These are phyloP conservation scores for Nepenthes mirabilis DNA, from an alignment of 148 eudicot genomes.

Conservation along the genomic window DNA sequence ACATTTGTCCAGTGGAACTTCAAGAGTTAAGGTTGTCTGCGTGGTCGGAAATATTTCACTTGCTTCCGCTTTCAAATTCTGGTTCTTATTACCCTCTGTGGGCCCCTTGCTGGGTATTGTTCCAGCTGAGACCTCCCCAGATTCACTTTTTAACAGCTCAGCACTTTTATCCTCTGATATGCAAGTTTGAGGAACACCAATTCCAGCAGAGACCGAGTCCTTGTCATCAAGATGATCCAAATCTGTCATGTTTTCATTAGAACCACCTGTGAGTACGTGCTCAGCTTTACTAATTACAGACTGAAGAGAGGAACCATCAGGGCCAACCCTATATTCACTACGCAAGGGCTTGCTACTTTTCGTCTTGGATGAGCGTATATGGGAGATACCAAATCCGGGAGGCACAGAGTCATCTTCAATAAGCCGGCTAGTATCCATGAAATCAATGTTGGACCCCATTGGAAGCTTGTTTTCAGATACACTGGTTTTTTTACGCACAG, in stretches of 20 bases:
- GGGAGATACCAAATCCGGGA: conserved; percentile 2
- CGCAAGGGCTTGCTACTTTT: neutral
- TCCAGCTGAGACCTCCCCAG: neutral
- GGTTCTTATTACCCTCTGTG: neutral
- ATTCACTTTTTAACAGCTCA: conserved; percentile 3
- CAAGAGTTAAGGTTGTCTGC: conserved; percentile 6
- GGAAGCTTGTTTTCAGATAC: neutral
- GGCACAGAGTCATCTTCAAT: conserved; percentile 7
- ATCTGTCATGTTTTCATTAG: conserved; percentile 5
- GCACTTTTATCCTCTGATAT: conserved; percentile 1
- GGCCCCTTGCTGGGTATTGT: neutral
- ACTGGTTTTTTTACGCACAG: neutral
- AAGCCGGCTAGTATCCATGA: neutral
- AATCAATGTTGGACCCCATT: neutral
- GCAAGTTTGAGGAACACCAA: conserved; percentile 10
- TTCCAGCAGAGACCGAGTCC: conserved; percentile 15
- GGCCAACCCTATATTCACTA: neutral
- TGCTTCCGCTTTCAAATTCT: conserved; percentile 2
- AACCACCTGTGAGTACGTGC: conserved; percentile 1
- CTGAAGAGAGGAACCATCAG: neutral
- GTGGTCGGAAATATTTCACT: conserved; percentile 1
- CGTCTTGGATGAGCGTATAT: neutral
- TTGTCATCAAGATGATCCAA: conserved; percentile 6
- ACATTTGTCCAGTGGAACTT: conserved; percentile 4
- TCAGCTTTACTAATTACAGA: neutral